Conservation (phyloP, 441 rosid species). For the Theobroma grandiflorum region DNA sequence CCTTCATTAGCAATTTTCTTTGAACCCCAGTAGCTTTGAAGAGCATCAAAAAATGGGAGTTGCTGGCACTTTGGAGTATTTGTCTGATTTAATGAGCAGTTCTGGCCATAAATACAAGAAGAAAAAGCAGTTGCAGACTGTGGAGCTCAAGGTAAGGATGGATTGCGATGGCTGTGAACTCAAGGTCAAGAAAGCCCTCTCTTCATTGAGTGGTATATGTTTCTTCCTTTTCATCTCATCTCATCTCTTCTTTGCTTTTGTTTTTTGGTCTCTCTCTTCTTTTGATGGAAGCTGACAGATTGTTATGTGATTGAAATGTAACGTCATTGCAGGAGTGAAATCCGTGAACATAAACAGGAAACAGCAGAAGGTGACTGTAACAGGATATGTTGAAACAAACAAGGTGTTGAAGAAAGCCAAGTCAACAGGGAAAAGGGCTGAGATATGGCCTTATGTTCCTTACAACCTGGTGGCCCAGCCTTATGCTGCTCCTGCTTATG, state of each 20-base stretch:
- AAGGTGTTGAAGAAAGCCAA: conserved; percentile 89
- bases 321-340: conserved; percentile 67
- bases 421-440: conserved; percentile 86
- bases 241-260: background rate
- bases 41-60: conserved; percentile 64
- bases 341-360: conserved; percentile 87
- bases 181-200: conserved; percentile 84
- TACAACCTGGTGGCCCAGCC: conserved; percentile 92
- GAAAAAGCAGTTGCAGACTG: conserved; percentile 78
- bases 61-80: conserved; percentile 75
- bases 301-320: background rate
- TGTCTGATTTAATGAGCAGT: conserved; percentile 71
- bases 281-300: background rate
- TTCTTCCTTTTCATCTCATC: background rate
- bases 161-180: conserved; percentile 99
- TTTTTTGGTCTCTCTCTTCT: background rate
- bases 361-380: conserved; percentile 88
- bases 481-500: conserved; percentile 70
- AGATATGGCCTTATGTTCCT: conserved; percentile 96
- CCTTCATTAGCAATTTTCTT: background rate
- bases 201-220: conserved; percentile 73
- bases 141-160: conserved; percentile 94
- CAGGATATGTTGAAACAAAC: conserved; percentile 73
- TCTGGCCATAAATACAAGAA: conserved; percentile 59
- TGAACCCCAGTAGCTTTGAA: background rate